A percentile compares a stretch with the other conserved stretches of the same genome.
These are phyloP conservation scores for Sanguinoderma infundibulare DNA, from an alignment of 1,284 basidiomycete species.

Conservation along the genomic window DNA sequence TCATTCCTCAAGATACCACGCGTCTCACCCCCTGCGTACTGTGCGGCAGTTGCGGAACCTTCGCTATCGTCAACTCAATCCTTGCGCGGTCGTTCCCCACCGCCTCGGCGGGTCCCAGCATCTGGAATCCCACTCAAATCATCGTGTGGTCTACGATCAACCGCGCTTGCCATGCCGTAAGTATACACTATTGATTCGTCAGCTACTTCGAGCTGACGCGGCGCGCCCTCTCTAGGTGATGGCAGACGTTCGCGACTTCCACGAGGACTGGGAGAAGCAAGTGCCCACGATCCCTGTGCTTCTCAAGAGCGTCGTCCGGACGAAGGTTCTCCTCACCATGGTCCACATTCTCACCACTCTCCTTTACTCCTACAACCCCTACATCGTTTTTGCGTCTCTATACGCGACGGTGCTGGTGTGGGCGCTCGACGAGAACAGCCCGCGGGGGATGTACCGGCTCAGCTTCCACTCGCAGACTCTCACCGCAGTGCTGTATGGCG, in stretches of 20 bases:
- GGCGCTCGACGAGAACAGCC: conserved; percentile 16
- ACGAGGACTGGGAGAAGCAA: conserved; percentile 14
- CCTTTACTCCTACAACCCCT: conserved; percentile 14
- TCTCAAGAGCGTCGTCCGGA: conserved; percentile 14
- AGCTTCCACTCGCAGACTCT: conserved; percentile 23
- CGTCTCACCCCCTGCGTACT: neutral
- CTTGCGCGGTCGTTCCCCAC: conserved; percentile 5
- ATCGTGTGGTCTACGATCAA: conserved; percentile 22
- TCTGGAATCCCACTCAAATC: conserved; percentile 16
- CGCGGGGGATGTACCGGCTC: conserved; percentile 13
- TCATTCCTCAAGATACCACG: neutral
- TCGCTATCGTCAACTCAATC: conserved; percentile 15
- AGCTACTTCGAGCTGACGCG: neutral
- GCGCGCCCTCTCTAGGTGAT: conserved; percentile 13
- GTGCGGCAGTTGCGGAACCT: conserved; percentile 15
- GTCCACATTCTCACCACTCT: conserved; percentile 10
- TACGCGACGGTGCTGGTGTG: conserved; percentile 19
- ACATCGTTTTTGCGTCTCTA: conserved; percentile 17
- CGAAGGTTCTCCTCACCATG: conserved; percentile 16
- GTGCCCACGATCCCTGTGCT: conserved; percentile 23
- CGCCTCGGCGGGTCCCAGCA: neutral
- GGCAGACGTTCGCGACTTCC: conserved; percentile 22
- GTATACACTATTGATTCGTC: neutral
- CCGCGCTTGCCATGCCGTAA: conserved; percentile 20
- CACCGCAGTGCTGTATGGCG: conserved; percentile 14